These are phyloP conservation scores for Fraxinus latifolia DNA, from an alignment of 305 asterid genomes.

Conservation along the genomic window DNA sequence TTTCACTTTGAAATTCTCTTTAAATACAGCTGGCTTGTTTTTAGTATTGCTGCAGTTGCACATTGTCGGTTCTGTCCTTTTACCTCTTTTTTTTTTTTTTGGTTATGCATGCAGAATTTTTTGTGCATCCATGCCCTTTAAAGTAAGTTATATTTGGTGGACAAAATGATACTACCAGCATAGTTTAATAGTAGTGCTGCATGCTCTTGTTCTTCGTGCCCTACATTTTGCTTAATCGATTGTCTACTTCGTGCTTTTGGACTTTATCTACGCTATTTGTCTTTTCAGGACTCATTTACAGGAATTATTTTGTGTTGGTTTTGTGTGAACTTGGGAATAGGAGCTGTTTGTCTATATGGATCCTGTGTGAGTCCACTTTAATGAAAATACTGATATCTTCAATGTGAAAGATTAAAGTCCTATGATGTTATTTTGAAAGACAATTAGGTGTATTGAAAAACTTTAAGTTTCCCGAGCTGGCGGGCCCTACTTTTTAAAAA, in stretches of 20 bases:
- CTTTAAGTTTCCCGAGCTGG: neutral
- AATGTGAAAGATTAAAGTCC: neutral
- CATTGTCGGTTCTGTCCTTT: neutral
- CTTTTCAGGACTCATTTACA: neutral
- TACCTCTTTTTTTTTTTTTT: neutral
- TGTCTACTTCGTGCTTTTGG: neutral
- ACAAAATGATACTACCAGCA: neutral
- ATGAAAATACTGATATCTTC: neutral
- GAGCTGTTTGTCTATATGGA: neutral
- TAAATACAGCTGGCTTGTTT: neutral
- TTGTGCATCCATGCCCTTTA: neutral
- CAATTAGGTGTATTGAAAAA: neutral
- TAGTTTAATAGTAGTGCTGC: neutral
- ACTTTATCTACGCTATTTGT: neutral
- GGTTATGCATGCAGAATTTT: neutral
- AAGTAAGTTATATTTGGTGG: neutral
- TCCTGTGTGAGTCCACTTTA: neutral
- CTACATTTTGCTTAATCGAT: neutral
- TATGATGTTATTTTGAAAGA: neutral
- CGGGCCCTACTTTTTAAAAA: neutral
- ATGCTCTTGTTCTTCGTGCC: neutral
- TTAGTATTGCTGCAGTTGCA: neutral
- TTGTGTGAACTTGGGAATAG: neutral
- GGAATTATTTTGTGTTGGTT: neutral
- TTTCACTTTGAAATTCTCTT: neutral